Percentiles rank a stretch among this genome's conserved stretches.
Evolutionary conservation across 2,329 filamentous ascomycete species (phyloP).

Genomic region (Boeremia exigua): DNA sequence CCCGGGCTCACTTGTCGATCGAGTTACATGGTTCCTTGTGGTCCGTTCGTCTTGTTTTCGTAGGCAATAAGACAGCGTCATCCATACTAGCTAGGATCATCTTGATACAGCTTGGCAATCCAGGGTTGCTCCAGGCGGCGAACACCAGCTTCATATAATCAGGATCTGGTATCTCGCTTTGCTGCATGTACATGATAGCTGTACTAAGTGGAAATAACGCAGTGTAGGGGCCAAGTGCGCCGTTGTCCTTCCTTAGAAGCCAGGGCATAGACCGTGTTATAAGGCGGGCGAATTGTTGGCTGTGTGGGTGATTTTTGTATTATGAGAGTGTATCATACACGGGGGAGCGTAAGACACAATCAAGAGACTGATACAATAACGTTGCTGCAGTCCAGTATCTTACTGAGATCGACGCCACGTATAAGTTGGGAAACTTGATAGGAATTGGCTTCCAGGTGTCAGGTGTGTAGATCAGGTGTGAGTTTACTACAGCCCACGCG

Average conservation of each 20-base stretch:
- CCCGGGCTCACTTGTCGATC: conserved; percentile 6
- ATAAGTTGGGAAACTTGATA: conserved; percentile 24
- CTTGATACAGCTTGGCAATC: conserved; percentile 27
- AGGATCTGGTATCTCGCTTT: conserved; percentile 19
- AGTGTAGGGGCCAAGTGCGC: conserved; percentile 26
- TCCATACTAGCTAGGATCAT: conserved; percentile 32
- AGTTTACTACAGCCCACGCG: conserved; percentile 23
- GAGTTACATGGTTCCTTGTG: neutral
- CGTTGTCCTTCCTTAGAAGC: conserved; percentile 30
- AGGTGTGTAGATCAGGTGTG: conserved; percentile 20
- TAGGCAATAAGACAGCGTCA: neutral
- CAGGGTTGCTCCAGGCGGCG: conserved; percentile 21
- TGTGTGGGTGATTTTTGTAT: conserved; percentile 26
- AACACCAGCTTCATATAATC: conserved; percentile 24
- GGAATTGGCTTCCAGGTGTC: conserved; percentile 13
- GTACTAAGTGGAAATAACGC: conserved; percentile 31
- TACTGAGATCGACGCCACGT: conserved; percentile 26
- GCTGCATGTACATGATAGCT: conserved; percentile 26
- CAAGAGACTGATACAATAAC: conserved; percentile 30
- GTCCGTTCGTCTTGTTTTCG: neutral
- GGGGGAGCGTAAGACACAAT: conserved; percentile 18
- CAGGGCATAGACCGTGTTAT: conserved; percentile 31
- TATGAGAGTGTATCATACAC: conserved; percentile 8
- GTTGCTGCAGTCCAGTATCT: conserved; percentile 35
- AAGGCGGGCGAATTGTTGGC: conserved; percentile 31